phyloP scores from a whole-genome alignment of 306 rosid species.

The Prosopis cineraria region DNA sequence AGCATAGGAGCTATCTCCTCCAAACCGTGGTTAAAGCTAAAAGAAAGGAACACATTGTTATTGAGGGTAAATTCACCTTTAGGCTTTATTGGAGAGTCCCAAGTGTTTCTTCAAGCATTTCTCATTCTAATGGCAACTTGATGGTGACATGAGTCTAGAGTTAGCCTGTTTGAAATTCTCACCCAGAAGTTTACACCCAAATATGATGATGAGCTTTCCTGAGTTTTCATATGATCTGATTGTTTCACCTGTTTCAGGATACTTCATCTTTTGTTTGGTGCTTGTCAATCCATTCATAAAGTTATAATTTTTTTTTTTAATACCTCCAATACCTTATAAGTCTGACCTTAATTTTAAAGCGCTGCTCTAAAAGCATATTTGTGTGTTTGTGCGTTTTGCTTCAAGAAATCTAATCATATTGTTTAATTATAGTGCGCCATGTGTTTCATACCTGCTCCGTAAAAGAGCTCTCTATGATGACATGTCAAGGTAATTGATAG shows the following conservation, averaged over 20 bases:
- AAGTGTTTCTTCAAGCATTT: background rate
- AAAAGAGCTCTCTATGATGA: constrained; percentile 82
- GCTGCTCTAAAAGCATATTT: background rate
- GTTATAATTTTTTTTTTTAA: background rate
- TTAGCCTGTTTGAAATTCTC: constrained; percentile 9
- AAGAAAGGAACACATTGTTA: background rate
- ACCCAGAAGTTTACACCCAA: background rate
- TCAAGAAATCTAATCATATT: constrained; percentile 4
- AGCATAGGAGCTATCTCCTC: background rate
- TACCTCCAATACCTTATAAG: background rate
- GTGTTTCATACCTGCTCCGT: constrained; percentile 84
- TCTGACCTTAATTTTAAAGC: constrained; percentile 3
- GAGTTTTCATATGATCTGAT: background rate
- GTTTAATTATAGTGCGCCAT: constrained; percentile 61
- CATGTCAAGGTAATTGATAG: constrained; percentile 70
- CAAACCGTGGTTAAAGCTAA: background rate
- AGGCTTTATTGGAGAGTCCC: constrained; percentile 9
- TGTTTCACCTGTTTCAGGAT: background rate
- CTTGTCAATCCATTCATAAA: background rate
- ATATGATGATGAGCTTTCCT: background rate
- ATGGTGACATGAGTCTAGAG: background rate
- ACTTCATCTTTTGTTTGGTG: constrained; percentile 1
- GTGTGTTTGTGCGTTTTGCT: background rate
- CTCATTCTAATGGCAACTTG: background rate
- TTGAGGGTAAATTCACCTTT: background rate